Conservation (phyloP, 805 yeast genomes). For the Vanderwaltozyma yarrowii region DNA sequence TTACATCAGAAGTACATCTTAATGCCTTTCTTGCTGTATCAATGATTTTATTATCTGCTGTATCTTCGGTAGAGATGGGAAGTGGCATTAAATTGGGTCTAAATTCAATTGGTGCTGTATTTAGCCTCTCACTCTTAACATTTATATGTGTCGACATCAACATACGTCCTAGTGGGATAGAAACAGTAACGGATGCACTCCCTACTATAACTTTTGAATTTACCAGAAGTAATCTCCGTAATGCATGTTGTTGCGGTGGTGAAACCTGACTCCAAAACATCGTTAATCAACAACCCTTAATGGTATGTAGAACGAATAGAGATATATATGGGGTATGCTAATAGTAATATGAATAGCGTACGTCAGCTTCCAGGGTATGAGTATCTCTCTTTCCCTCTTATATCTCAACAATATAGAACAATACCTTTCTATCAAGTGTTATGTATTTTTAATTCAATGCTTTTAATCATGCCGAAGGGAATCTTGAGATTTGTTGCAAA, state of each 20-base stretch:
- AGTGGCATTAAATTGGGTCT: conserved; percentile 24
- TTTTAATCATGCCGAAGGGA: too few relatives aligned
- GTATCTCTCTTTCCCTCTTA: too few relatives aligned
- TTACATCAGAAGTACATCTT: conserved; percentile 28
- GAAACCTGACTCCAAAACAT: neutral
- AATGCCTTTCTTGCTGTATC: conserved; percentile 25
- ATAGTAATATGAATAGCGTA: too few relatives aligned
- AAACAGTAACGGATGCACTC: too few relatives aligned
- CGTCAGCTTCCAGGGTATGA: too few relatives aligned
- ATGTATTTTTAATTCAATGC: too few relatives aligned
- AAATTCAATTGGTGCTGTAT: conserved; percentile 31
- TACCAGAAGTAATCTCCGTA: neutral
- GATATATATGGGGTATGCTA: too few relatives aligned
- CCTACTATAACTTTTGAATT: neutral
- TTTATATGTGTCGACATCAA: neutral
- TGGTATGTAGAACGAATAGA: too few relatives aligned
- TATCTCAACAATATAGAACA: too few relatives aligned
- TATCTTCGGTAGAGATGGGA: conserved; percentile 3
- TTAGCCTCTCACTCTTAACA: conserved; percentile 9
- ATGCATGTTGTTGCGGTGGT: neutral
- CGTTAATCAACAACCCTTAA: neutral
- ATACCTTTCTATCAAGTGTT: too few relatives aligned
- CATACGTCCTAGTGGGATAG: neutral
- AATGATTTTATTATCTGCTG: conserved; percentile 3
- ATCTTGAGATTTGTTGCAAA: too few relatives aligned